phyloP scores from a whole-genome alignment of 768 basidiomycete species.

The Filobasidium wieringae region DNA sequence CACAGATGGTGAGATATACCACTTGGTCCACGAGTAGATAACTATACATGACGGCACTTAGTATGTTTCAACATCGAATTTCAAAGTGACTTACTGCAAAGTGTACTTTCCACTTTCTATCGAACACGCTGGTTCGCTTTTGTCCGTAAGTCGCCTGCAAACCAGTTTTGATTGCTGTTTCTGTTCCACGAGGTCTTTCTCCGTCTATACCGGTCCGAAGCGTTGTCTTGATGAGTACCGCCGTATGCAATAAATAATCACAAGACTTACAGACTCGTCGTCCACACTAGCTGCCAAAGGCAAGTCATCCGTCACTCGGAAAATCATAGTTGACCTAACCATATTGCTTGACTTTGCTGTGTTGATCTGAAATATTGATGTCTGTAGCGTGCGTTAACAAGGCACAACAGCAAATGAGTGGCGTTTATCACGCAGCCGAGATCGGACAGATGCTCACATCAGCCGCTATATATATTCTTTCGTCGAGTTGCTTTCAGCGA shows the following conservation, averaged over 20 bases:
- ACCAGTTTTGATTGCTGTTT: constrained; percentile 97
- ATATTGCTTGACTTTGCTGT: too few relatives aligned
- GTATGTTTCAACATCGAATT: neutral
- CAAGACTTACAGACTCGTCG: constrained; percentile 68
- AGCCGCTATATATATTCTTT: too few relatives aligned
- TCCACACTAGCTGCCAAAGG: constrained; percentile 93
- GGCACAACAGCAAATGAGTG: too few relatives aligned
- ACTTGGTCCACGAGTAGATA: constrained; percentile 92
- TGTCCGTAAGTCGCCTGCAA: constrained; percentile 83
- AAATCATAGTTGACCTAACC: constrained; percentile 38
- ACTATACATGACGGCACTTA: constrained; percentile 43
- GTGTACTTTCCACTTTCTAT: constrained; percentile 93
- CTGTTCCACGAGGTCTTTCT: constrained; percentile 86
- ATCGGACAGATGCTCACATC: too few relatives aligned
- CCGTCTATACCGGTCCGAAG: constrained; percentile 36
- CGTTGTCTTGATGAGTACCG: neutral
- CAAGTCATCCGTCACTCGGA: constrained; percentile 43
- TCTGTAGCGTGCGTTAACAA: too few relatives aligned
- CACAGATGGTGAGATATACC: constrained; percentile 86
- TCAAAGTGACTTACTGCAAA: constrained; percentile 60
- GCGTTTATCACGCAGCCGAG: too few relatives aligned
- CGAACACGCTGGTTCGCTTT: constrained; percentile 88
- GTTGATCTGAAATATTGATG: too few relatives aligned
- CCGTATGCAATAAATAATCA: neutral
- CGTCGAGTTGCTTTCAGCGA: too few relatives aligned